Conservation (phyloP, 2,329 filamentous ascomycete genomes). For the Aaosphaeria pasadenensis region DNA sequence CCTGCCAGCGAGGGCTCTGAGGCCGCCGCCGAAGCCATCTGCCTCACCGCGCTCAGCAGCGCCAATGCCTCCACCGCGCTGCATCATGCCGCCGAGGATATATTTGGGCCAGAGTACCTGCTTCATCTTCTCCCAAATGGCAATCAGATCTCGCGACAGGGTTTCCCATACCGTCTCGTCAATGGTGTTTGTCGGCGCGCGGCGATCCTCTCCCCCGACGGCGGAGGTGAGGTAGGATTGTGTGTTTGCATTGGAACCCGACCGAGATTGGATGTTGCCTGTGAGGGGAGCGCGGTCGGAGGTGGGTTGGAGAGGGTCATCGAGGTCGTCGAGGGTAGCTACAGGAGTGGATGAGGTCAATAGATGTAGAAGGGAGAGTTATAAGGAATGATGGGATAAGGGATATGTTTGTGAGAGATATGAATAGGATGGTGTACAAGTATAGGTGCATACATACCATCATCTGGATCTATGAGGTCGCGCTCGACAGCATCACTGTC, state of each 20-base stretch:
- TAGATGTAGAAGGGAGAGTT: too few relatives aligned
- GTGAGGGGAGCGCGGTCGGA: slow-evolving; percentile 77
- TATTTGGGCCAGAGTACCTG: slow-evolving; percentile 97
- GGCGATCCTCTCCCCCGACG: slow-evolving; percentile 89
- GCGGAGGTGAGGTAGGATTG: slow-evolving; percentile 82
- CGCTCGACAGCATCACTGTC: slow-evolving; percentile 47
- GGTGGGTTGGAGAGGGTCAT: slow-evolving; percentile 71
- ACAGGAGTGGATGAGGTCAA: slow-evolving; percentile 1
- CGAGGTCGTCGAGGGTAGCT: slow-evolving; percentile 89
- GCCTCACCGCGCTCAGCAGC: slow-evolving; percentile 58
- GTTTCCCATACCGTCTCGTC: slow-evolving; percentile 98
- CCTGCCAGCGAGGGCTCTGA: slow-evolving; percentile 57
- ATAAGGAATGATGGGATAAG: too few relatives aligned
- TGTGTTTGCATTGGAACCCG: slow-evolving; percentile 53
- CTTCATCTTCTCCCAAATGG: slow-evolving; percentile 97
- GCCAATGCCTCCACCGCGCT: slow-evolving; percentile 54
- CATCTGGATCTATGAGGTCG: slow-evolving; percentile 53
- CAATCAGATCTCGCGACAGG: slow-evolving; percentile 84
- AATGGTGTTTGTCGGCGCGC: slow-evolving; percentile 87
- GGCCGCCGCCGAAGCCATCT: slow-evolving; percentile 39
- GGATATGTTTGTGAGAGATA: not conserved
- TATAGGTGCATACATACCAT: slow-evolving; percentile 39
- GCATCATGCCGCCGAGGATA: slow-evolving; percentile 68
- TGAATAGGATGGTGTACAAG: not conserved
- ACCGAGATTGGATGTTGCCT: slow-evolving; percentile 74